These are phyloP conservation scores for Malassezia yamatoensis DNA, from an alignment of 1,284 basidiomycete genomes.

Conservation along the genomic window DNA sequence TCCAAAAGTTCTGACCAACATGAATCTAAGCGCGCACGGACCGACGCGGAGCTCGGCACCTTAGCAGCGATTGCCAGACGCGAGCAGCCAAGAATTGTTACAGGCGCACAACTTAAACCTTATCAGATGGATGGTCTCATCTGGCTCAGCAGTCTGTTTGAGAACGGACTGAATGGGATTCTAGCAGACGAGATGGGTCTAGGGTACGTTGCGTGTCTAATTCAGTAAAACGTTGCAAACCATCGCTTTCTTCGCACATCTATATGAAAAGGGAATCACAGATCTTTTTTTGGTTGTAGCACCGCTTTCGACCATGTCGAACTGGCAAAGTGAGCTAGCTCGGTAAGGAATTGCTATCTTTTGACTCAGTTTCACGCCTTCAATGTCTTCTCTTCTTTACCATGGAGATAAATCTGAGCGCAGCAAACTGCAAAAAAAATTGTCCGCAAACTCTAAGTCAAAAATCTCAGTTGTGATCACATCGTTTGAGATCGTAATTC, in stretches of 20 bases:
- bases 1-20: not conserved
- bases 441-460: not conserved
- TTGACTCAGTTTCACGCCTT: constrained; percentile 57
- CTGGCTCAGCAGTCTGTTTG: constrained; percentile 87
- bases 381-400: constrained; percentile 74
- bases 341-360: constrained; percentile 55
- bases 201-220: constrained; percentile 40
- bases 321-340: constrained; percentile 78
- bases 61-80: constrained; percentile 12
- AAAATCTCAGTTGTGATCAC: constrained; percentile 59
- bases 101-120: constrained; percentile 71
- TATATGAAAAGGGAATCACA: constrained; percentile 64
- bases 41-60: not conserved
- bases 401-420: constrained; percentile 72
- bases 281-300: constrained; percentile 81
- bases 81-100: constrained; percentile 65
- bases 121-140: constrained; percentile 92
- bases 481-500: constrained; percentile 84
- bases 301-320: constrained; percentile 79
- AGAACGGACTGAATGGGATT: constrained; percentile 89
- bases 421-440: constrained; percentile 57
- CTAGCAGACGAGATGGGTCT: constrained; percentile 86
- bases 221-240: constrained; percentile 70
- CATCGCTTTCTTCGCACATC: constrained; percentile 79
- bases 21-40: constrained; percentile 8